phyloP scores from a whole-genome alignment of 1,139 yeast species.

The Hemisphaericaspora subhashii region DNA sequence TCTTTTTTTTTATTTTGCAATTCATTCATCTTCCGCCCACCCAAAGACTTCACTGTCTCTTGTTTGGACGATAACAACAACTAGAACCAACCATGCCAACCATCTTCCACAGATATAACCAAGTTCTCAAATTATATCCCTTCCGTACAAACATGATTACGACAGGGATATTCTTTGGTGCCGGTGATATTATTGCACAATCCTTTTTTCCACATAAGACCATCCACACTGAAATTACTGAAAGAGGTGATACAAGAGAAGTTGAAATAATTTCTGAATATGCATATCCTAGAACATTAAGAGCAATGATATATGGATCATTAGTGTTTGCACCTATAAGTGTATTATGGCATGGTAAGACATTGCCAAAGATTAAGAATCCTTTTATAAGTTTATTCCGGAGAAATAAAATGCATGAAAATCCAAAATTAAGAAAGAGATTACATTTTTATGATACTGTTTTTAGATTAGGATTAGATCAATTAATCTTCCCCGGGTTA shows the following conservation, averaged over 20 bases:
- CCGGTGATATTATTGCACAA: conserved; percentile 79
- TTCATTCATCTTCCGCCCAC: too few species aligned
- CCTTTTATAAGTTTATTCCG: conserved; percentile 29
- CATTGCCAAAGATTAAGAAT: conserved; percentile 50
- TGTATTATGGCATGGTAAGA: conserved; percentile 62
- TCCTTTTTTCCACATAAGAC: conserved; percentile 41
- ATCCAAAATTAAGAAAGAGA: conserved; percentile 14
- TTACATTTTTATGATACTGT: conserved; percentile 34
- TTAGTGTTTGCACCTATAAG: conserved; percentile 77
- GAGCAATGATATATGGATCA: conserved; percentile 76
- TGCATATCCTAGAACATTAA: conserved; percentile 43
- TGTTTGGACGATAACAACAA: not conserved
- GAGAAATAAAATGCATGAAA: conserved; percentile 11
- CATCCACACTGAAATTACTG: conserved; percentile 6
- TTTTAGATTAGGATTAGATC: conserved; percentile 39
- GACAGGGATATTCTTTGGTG: conserved; percentile 65
- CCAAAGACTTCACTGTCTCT: too few species aligned
- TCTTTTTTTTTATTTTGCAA: not conserved
- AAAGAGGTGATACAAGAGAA: conserved; percentile 16
- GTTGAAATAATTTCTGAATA: conserved; percentile 7
- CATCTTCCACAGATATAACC: conserved; percentile 39
- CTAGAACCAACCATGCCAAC: conserved; percentile 13
- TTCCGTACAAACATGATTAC: conserved; percentile 54
- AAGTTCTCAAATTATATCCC: conserved; percentile 46
- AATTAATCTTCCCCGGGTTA: conserved; percentile 33